Evolutionary conservation across 192 early-diverging fungal species (phyloP), one percentile per base, ranked within the genome.

Genomic region (Backusella australiensis): DNA sequence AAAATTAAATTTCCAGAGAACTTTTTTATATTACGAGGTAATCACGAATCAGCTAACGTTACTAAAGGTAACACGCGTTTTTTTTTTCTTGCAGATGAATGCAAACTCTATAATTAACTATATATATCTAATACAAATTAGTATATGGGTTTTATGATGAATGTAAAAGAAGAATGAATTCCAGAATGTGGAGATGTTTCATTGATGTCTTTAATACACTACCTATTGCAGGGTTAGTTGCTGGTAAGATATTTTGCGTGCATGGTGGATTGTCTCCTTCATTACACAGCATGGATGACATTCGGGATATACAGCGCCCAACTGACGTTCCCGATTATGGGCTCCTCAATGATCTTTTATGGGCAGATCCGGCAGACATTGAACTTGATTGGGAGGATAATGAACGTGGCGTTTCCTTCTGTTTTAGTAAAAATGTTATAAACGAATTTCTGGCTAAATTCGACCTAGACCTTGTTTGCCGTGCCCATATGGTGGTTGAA

Each of bases 121-220:
- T 73, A 32, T 81, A 63, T 70, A 70, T 49, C 41, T 73, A 67
- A 34, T 73, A 59, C 74, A 42, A n/a, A 17, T 21, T 72, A 94
- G 95, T 96, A 7, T 97, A 98, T 75, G 97, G 97, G 12, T 98
- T 98, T 84, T 98, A 96, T 81, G 97, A 98, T 85, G 97, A 98
- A 85, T 97, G 97, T 88, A 97, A 97, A 77, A 91, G 96, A 34
- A 85, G 97, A 49, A 90, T 88, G 52, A 96, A 84, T 70, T 80
- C 96, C 65, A 97, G 96, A 81, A 90, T 96, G 67, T 98, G 97
- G 97, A 93, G 92, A 83, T 81, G 93, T 23, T 97, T 99, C 82
- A 90, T 95, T 15, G 94, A 96, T 82, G 91, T 94, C 17, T 97
- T 99, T 84, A 97, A 99, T 80, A 91, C 92, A 52, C 82, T 99